phyloP scores from a whole-genome alignment of 2,329 filamentous ascomycete genomes.

The Lojkania enalia region DNA sequence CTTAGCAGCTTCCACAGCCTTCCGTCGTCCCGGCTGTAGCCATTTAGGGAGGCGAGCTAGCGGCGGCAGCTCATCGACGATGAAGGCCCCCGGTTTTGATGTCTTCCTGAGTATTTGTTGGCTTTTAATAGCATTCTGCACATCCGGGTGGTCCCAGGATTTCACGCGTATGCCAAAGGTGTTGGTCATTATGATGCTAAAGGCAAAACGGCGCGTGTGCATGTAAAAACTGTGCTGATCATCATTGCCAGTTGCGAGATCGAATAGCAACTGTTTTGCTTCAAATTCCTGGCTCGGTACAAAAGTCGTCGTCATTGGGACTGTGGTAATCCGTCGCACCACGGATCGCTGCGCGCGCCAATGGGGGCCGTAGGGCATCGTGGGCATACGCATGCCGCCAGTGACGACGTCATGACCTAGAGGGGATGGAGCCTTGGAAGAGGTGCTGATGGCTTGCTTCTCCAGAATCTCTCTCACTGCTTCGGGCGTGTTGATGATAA shows the following conservation, averaged over 20 bases:
- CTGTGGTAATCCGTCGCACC: constrained; percentile 39
- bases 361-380: constrained; percentile 40
- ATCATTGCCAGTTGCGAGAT: constrained; percentile 40
- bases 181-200: constrained; percentile 21
- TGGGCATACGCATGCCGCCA: constrained; percentile 41
- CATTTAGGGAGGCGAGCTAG: constrained; percentile 16
- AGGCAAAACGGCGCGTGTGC: constrained; percentile 19
- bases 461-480: constrained; percentile 49
- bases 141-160: constrained; percentile 1
- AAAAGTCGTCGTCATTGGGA: constrained; percentile 38
- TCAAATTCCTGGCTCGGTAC: constrained; percentile 48
- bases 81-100: constrained; percentile 13
- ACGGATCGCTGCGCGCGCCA: constrained; percentile 43
- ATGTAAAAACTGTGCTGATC: constrained; percentile 23
- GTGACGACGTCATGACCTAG: constrained; percentile 40
- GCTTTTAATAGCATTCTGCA: not conserved
- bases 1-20: constrained; percentile 1
- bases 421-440: constrained; percentile 37
- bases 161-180: constrained; percentile 22
- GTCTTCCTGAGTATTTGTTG: constrained; percentile 4
- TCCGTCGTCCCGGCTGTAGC: constrained; percentile 14
- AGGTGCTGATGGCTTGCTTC: constrained; percentile 36
- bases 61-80: constrained; percentile 18
- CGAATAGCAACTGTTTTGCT: constrained; percentile 46
- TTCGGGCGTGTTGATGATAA: constrained; percentile 46